A percentile compares a stretch with the other conserved stretches of the same genome.
These are phyloP conservation scores for Mortierella sp. DNA, from an alignment of 371 early-diverging fungal genomes.

Conservation along the genomic window DNA sequence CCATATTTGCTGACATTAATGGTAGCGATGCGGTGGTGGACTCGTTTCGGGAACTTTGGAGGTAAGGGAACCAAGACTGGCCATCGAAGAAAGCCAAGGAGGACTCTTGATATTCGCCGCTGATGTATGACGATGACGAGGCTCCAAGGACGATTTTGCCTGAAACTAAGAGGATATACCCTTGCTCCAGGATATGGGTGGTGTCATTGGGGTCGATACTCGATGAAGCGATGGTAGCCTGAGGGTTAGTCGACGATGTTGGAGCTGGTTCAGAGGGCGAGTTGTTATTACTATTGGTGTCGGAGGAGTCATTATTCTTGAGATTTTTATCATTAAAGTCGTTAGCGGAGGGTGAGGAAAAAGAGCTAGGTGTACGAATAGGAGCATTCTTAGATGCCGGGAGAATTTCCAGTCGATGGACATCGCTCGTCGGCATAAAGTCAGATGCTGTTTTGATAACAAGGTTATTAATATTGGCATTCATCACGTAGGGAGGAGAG, in stretches of 20 bases:
- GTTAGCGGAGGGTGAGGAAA: not conserved
- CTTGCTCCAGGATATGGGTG: slow-evolving; percentile 43
- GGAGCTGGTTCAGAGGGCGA: not conserved
- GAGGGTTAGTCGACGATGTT: not conserved
- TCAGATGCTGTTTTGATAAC: slow-evolving; percentile 19
- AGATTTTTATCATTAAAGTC: slow-evolving; percentile 9
- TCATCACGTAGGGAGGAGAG: not conserved
- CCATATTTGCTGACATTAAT: not conserved
- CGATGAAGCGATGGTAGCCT: not conserved
- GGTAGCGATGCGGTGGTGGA: not conserved
- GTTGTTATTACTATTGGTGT: not conserved
- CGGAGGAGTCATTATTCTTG: slow-evolving; percentile 3
- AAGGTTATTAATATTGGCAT: not conserved
- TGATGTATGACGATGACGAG: slow-evolving; percentile 1
- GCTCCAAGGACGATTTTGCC: slow-evolving; percentile 37
- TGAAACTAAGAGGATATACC: slow-evolving; percentile 40
- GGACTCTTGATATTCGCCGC: slow-evolving; percentile 53
- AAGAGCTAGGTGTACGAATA: slow-evolving; percentile 9
- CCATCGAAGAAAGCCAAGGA: slow-evolving; percentile 77
- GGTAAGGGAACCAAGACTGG: slow-evolving; percentile 71
- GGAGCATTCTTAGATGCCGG: slow-evolving; percentile 36
- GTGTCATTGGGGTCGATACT: slow-evolving; percentile 28
- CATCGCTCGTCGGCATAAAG: slow-evolving; percentile 42
- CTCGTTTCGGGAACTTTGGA: slow-evolving; percentile 62
- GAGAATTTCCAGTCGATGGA: slow-evolving; percentile 38